phyloP scores from a whole-genome alignment of 116 monocot genomes.

The Zostera marina region DNA sequence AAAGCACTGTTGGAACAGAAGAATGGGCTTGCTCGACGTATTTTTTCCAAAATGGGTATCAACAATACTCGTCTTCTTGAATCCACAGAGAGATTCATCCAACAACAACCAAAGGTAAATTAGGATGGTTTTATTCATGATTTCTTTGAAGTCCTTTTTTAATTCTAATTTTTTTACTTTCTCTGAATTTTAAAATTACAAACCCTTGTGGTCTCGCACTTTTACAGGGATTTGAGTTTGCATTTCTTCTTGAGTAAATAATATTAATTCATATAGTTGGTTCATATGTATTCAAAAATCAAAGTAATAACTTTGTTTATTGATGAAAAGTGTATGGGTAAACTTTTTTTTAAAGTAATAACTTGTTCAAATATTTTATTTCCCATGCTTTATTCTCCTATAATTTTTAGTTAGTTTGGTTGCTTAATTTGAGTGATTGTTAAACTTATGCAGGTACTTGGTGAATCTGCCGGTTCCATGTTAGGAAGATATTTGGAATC shows the following conservation, averaged over 20 bases:
- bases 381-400: background rate
- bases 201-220: too few relatives aligned
- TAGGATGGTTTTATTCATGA: too few relatives aligned
- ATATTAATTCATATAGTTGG: too few relatives aligned
- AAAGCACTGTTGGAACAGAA: slow-evolving; percentile 90
- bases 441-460: slow-evolving; percentile 43
- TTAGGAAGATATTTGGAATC: slow-evolving; percentile 79
- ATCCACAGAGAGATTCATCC: slow-evolving; percentile 76
- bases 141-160: too few relatives aligned
- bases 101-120: slow-evolving; percentile 81
- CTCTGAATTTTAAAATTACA: too few relatives aligned
- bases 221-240: too few relatives aligned
- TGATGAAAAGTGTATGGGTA: too few relatives aligned
- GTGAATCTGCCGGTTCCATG: slow-evolving; percentile 91
- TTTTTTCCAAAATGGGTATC: slow-evolving; percentile 90
- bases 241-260: too few relatives aligned
- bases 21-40: slow-evolving; percentile 94
- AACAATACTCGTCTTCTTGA: slow-evolving; percentile 86
- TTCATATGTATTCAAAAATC: too few relatives aligned
- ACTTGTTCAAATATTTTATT: background rate
- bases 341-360: too few relatives aligned
- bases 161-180: too few relatives aligned
- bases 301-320: too few relatives aligned
- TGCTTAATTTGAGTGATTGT: slow-evolving; percentile 2
- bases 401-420: background rate